These are phyloP conservation scores for Lactarius quietus DNA, from an alignment of 768 basidiomycete species.

Conservation along the genomic window DNA sequence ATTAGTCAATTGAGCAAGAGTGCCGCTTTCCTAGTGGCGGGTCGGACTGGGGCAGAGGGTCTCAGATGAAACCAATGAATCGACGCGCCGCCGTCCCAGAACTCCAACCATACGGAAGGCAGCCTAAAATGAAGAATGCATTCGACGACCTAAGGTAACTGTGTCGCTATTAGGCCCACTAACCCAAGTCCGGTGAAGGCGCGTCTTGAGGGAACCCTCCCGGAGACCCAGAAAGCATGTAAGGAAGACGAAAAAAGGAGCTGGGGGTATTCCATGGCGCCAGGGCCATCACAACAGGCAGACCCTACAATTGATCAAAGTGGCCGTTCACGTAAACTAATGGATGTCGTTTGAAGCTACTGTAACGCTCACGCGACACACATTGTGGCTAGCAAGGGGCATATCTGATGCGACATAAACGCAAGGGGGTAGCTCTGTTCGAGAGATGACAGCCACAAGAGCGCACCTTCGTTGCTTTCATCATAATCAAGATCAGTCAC, in stretches of 20 bases:
- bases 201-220: neutral
- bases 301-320: neutral
- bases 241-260: neutral
- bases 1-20: neutral
- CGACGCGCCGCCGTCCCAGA: neutral
- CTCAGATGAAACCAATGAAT: neutral
- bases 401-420: neutral
- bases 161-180: neutral
- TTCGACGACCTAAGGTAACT: neutral
- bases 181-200: neutral
- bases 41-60: neutral
- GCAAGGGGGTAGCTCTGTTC: neutral
- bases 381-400: neutral
- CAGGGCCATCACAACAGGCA: neutral
- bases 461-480: neutral
- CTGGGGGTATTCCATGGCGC: neutral
- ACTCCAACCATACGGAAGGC: neutral
- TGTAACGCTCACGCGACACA: neutral
- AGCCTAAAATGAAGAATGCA: neutral
- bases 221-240: neutral
- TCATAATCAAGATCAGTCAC: neutral
- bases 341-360: neutral
- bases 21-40: neutral
- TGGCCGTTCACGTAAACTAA: neutral
- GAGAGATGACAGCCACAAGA: neutral